Evolutionary conservation across 2,329 filamentous ascomycete species (phyloP), one percentile per base, ranked within the genome.

Genomic region (Alternaria sp.): DNA sequence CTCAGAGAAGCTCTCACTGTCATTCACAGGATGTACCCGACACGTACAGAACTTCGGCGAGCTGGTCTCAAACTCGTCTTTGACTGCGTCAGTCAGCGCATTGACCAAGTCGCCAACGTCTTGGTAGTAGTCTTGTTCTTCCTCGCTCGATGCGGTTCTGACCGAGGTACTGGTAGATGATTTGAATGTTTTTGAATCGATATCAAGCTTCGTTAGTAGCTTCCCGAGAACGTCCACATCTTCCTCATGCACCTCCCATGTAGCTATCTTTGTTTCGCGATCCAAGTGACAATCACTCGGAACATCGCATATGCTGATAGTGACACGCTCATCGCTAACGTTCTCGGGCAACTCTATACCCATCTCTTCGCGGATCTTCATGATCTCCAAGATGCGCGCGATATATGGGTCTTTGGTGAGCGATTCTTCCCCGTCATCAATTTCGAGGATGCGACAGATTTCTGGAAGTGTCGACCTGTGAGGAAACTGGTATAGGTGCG

Each of bases 401-500:
- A 56, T 15, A 15, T 47, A 44, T 5, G 46, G 25, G 21, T 68
- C 61, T 1, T 51, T 12, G 28, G 58, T 55, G 4, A 49, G 50
- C 7, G 50, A 50, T 10, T 55, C 14, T 4, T 20, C 23, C 26
- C 46, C 18, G 8, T 56, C 46, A 20, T 51, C 11, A 21, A 9
- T 23, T 20, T 64, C 21, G 0, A 74, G 58, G 12, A 66, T 61
- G 6, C 64, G 21, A 2, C 43, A 47, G 14, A 72, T 66, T 15
- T 70, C 57, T 0, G 54, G n/a, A 2, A 74, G 60, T 21, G 65
- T 71, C 1, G 58, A 65, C 6, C 59, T 41, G 10, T 23, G 15
- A 4, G 70, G 60, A 50, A 63, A 72, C 41, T 71, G 66, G 53
- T 67, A 63, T 56, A 63, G 65, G 11, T 51, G 55, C 25, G 14